Percentiles rank a stretch among this genome's conserved stretches.
Evolutionary conservation across 2,329 filamentous ascomycete genomes (phyloP).

Genomic region (Apiospora aurea): DNA sequence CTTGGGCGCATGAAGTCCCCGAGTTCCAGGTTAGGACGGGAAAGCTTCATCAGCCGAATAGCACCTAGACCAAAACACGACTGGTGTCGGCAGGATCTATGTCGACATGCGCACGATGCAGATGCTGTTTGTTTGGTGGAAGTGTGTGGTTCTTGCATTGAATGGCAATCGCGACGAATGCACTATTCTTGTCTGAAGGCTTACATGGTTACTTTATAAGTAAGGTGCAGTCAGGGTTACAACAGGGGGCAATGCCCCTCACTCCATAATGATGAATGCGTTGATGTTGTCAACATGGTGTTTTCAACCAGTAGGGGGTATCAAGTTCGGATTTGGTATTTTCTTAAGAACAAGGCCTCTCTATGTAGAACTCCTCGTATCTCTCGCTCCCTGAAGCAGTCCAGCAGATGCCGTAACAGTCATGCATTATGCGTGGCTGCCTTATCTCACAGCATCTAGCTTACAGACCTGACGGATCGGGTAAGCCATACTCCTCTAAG

Average conservation of each 20-base stretch:
- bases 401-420: neutral
- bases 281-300: neutral
- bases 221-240: neutral
- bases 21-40: neutral
- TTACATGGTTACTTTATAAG: neutral
- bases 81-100: neutral
- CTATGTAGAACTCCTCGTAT: neutral
- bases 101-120: neutral
- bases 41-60: neutral
- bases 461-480: slow-evolving; percentile 2
- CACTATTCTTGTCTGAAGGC: neutral
- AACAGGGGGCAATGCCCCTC: neutral
- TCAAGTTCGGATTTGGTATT: slow-evolving; percentile 14
- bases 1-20: neutral
- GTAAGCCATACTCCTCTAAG: slow-evolving; percentile 37
- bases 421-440: neutral
- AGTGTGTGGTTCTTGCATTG: neutral
- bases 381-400: neutral
- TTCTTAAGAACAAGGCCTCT: slow-evolving; percentile 1
- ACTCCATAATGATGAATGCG: neutral
- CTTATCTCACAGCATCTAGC: neutral
- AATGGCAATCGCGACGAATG: neutral
- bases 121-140: neutral
- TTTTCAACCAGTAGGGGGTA: neutral
- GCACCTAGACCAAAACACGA: neutral